Base-by-base conservation (phyloP, 306 rosid species). In the Inga oerstediana region DNA sequence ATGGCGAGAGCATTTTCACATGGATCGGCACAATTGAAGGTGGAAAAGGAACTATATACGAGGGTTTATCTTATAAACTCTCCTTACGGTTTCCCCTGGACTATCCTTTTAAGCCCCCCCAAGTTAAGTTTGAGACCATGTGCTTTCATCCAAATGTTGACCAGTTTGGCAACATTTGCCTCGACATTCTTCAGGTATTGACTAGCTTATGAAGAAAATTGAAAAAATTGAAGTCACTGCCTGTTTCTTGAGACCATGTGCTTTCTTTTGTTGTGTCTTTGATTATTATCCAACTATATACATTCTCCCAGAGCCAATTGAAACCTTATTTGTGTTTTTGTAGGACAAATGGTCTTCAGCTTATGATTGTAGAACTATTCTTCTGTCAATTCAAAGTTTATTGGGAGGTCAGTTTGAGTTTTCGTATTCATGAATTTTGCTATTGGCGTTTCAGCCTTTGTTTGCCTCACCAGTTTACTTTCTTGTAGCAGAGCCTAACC, bases 341-440 rank as follows among this genome's bases (percentile, higher is more conserved):
- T 80, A 96, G 98, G 99, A 96, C 89, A 94, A 94, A 87, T 96
- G 99, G 99, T 96, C 99, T 85, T 96, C 99, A 1, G 97, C 99
- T 61, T 94, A 96, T 81, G 99, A 96, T 85, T 93, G 99, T 83
- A 91, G 99, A 86, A 93, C 99, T 67, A 96, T 96, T 81, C 98
- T 96, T 85, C 83, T 96, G 70, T 96, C 99, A 61, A 92, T 96
- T 76, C 99, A 96, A 81, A 92, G 97, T 89, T 92, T 96, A 85
- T 81, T 96, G 84, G 98, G 96, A 91, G 98, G 99, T 96, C 13
- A 82, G 93, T 72, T 66, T 58, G 46, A 77, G 79, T 45, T 80
- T 65, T 80, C 68, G 32, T 84, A 12, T 51, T 58, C 62, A 69
- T 62, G 72, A 49, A 64, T 74, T 83, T 75, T 72, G 49, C 74